These are phyloP conservation scores for Lipomyces sp. DNA, from an alignment of 805 yeast species.

Conservation along the genomic window DNA sequence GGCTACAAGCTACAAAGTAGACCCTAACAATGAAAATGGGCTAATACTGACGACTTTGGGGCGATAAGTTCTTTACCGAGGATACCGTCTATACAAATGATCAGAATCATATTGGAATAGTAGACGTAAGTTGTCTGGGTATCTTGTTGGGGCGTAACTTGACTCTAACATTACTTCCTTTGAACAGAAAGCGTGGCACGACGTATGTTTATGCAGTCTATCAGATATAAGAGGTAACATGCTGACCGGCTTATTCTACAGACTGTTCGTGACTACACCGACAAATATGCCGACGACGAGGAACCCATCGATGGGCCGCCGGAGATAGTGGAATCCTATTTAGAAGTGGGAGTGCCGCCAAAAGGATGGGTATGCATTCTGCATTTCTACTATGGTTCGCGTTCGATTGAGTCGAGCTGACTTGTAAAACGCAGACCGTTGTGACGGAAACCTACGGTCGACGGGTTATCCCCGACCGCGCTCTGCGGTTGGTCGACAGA, in stretches of 20 bases:
- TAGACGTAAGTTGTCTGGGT: conserved; percentile 16
- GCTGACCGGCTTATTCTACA: neutral
- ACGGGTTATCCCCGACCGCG: conserved; percentile 23
- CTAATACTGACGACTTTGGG: neutral
- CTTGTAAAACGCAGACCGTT: conserved; percentile 15
- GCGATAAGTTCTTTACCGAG: conserved; percentile 20
- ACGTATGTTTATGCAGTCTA: conserved; percentile 8
- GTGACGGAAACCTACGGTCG: conserved; percentile 19
- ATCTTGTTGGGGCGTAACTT: neutral
- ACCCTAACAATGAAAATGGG: neutral
- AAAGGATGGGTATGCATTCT: conserved; percentile 23
- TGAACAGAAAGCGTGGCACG: conserved; percentile 28
- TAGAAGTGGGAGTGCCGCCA: conserved; percentile 21
- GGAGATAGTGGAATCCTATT: conserved; percentile 19
- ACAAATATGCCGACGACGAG: conserved; percentile 11
- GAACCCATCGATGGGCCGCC: conserved; percentile 20
- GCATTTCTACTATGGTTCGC: neutral
- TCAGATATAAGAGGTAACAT: neutral
- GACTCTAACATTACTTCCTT: neutral
- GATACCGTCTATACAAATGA: conserved; percentile 23
- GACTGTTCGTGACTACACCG: conserved; percentile 19
- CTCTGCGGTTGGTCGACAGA: conserved; percentile 25
- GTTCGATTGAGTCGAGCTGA: no score
- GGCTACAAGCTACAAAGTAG: no score
- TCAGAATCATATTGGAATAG: conserved; percentile 18